These are phyloP conservation scores for Colletotrichum nymphaeae DNA, from an alignment of 2,329 filamentous ascomycete genomes.

Conservation along the genomic window DNA sequence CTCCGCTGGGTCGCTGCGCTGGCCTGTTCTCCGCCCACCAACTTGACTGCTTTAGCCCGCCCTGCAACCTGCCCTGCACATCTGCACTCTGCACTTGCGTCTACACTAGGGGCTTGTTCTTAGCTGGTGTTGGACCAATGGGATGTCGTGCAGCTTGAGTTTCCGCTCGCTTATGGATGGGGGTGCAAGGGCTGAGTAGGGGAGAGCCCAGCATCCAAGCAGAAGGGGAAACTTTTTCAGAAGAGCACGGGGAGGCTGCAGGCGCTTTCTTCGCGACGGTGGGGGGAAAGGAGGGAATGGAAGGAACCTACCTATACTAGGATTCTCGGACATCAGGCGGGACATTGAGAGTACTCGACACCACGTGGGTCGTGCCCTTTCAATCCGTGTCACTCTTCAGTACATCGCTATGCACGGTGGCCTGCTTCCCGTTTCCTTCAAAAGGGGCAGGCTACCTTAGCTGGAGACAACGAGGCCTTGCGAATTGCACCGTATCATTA, in stretches of 20 bases:
- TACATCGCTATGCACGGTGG: constrained; percentile 26
- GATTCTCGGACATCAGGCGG: constrained; percentile 31
- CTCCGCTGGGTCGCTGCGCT: constrained; percentile 20
- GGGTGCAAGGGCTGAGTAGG: constrained; percentile 15
- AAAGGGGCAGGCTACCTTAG: constrained; percentile 13
- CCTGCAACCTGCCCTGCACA: constrained; percentile 1
- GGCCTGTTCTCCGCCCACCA: constrained; percentile 28
- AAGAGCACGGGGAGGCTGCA: constrained; percentile 29
- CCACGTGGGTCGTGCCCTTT: background rate
- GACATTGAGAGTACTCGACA: constrained; percentile 19
- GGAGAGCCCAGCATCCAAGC: constrained; percentile 17
- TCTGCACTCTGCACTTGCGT: constrained; percentile 4
- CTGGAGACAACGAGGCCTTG: background rate
- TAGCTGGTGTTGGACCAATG: constrained; percentile 21
- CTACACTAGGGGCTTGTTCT: constrained; percentile 26
- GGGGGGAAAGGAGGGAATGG: background rate
- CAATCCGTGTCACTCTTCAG: constrained; percentile 12
- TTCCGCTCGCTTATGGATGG: constrained; percentile 22
- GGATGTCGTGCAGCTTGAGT: constrained; percentile 7
- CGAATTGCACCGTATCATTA: background rate
- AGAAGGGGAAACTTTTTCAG: constrained; percentile 26
- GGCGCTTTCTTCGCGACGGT: constrained; percentile 19
- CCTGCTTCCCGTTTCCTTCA: constrained; percentile 18
- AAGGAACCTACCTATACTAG: background rate
- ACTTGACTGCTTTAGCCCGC: constrained; percentile 15